These are phyloP conservation scores for Ophiostoma himal-ulmi DNA, from an alignment of 2,329 filamentous ascomycete species.

Conservation along the genomic window DNA sequence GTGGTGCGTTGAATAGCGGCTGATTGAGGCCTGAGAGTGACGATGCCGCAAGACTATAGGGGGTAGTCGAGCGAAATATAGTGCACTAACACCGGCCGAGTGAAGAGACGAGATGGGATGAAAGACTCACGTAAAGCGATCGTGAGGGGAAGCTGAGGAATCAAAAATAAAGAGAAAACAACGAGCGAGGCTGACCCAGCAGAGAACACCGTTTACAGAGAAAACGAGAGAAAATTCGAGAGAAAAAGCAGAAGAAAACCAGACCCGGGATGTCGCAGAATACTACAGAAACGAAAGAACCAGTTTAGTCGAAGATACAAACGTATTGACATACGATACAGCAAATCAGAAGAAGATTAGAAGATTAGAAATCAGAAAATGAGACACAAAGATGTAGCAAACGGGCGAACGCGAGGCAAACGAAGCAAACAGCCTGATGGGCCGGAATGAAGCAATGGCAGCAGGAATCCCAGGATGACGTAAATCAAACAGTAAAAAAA, in stretches of 20 bases:
- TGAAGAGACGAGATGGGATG: background rate
- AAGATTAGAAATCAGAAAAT: background rate
- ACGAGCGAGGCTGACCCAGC: background rate
- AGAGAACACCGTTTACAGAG: background rate
- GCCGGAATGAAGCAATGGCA: background rate
- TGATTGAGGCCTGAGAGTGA: background rate
- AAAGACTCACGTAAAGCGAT: background rate
- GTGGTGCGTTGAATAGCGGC: background rate
- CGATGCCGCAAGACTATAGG: background rate
- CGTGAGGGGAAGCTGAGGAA: background rate
- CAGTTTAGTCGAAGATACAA: background rate
- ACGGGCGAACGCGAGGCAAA: background rate
- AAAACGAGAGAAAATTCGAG: background rate
- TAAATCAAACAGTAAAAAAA: background rate
- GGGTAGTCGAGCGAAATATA: background rate
- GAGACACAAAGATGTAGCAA: background rate
- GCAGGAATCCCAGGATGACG: background rate
- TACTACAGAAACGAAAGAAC: background rate
- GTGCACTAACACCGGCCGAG: background rate
- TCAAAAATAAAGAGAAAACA: background rate
- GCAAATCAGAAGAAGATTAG: too few species aligned
- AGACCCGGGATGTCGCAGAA: background rate
- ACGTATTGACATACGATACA: background rate
- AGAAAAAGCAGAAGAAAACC: background rate
- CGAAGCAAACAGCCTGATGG: background rate